phyloP scores from a whole-genome alignment of 176 grass and related monocot species.

The Carex scoparia region DNA sequence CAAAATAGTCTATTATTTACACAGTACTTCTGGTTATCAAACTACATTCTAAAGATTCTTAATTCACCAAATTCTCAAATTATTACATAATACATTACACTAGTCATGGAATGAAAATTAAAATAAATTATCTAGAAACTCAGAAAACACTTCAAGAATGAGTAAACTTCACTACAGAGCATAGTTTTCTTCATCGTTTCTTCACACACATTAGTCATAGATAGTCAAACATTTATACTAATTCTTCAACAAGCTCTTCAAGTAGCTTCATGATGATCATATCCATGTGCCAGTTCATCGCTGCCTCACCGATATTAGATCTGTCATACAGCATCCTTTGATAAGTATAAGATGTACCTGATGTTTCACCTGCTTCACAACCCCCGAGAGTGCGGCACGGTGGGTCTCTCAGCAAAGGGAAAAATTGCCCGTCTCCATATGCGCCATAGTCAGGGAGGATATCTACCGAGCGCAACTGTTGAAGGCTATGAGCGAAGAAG shows the following conservation, averaged over 20 bases:
- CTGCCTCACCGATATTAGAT: not conserved
- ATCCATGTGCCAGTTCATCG: not conserved
- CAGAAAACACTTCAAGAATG: not conserved
- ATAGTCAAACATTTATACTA: not conserved
- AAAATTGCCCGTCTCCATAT: not conserved
- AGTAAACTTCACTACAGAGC: not conserved
- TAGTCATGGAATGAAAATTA: not conserved
- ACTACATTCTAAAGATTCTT: not conserved
- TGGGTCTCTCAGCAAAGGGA: not conserved
- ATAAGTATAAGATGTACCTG: not conserved
- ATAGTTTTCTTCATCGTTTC: not conserved
- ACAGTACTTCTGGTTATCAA: not conserved
- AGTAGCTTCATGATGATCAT: not conserved
- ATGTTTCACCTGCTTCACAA: not conserved
- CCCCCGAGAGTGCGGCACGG: not conserved
- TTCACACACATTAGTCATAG: not conserved
- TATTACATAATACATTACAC: not conserved
- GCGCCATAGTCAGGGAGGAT: not conserved
- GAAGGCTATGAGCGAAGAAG: slow-evolving; percentile 84
- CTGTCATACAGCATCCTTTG: not conserved
- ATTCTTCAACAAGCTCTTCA: not conserved
- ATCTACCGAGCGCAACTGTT: slow-evolving; percentile 50
- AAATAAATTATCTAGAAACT: not conserved
- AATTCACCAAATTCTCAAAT: not conserved
- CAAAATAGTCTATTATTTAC: not conserved